Base-by-base conservation (phyloP, 169 alveolate genomes). In the Toxoplasma gondii region DNA sequence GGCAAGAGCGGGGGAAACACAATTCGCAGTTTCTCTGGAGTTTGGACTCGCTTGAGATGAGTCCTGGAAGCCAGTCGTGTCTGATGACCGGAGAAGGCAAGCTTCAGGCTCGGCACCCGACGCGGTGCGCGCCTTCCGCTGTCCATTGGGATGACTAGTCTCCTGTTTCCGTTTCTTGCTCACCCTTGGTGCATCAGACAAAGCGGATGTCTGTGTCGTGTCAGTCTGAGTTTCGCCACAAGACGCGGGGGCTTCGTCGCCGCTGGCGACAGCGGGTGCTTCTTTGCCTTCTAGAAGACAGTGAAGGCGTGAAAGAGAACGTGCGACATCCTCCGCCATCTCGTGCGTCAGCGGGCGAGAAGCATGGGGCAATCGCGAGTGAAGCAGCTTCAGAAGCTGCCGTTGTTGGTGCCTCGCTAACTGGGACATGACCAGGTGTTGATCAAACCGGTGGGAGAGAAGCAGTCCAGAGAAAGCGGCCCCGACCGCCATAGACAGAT, bases 371-470 rank as follows among this genome's bases (percentile, higher is more conserved):
- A 64, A 17, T 41, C 43, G 87, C 27, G 87, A 39, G 54, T 82
- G 90, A 17, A 45, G 67, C 16, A 82, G 90, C 90, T 82, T 82
- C 90, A 43, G 90, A 9, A 82, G 34, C 70, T 82, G 70, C 41
- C 34, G 69, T n/a, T 82, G 90, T 49, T 82, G 90, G 27, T 82
- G 90, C 27, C 41, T 19, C 9, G 67, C 38, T 17, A 82, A n/a
- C 67, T 43, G 38, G 17, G 49, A 10, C 38, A 29, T 5, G 54
- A 44, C 90, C 36, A 44, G 34, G 54, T 82, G 90, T 49, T 82
- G 90, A 43, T 82, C 90, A n/a, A 82, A n/a, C 41, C 90, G 90
- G 41, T 82, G 90, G 39, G 90, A 78, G 41, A 78, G 53, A 34
- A 27, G 45, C 45, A 78, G 45, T 24, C 31, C 27, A 19, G 87